A percentile compares a stretch with the other conserved stretches of the same genome.
Conservation (phyloP, 176 grass and related monocot species). For the Phyllostachys edulis region DNA sequence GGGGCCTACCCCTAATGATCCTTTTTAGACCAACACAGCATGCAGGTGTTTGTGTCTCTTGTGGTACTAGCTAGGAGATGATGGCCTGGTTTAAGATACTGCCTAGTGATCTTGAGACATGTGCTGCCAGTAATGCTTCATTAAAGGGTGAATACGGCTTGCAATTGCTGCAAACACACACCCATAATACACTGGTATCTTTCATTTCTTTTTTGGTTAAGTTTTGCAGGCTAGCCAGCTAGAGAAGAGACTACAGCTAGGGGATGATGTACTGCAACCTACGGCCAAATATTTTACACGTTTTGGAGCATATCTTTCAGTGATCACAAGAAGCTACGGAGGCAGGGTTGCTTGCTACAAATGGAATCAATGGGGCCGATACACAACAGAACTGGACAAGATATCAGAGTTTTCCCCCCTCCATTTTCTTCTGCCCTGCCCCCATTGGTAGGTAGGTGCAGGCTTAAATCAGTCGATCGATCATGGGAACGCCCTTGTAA, state of each 20-base stretch:
- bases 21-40: slow-evolving; percentile 44
- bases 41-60: slow-evolving; percentile 53
- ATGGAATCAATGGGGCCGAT: slow-evolving; percentile 43
- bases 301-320: slow-evolving; percentile 48
- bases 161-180: slow-evolving; percentile 21
- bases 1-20: slow-evolving; percentile 45
- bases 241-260: background rate
- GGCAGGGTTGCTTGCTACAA: slow-evolving; percentile 56
- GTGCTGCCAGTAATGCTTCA: slow-evolving; percentile 48
- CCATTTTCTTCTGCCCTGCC: background rate
- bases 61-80: background rate
- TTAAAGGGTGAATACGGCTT: slow-evolving; percentile 41
- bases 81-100: slow-evolving; percentile 42
- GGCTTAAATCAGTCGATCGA: no score
- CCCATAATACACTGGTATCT: background rate
- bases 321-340: slow-evolving; percentile 51
- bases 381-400: slow-evolving; percentile 6
- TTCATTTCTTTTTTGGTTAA: background rate
- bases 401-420: background rate
- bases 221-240: background rate
- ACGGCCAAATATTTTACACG: slow-evolving; percentile 44
- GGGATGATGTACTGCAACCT: slow-evolving; percentile 39
- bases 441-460: background rate
- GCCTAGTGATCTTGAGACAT: slow-evolving; percentile 63
- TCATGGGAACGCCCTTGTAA: background rate